A percentile compares a stretch with the other conserved stretches of the same genome.
These are phyloP conservation scores for Codiaeum variegatum DNA, from an alignment of 441 rosid genomes.

Conservation along the genomic window DNA sequence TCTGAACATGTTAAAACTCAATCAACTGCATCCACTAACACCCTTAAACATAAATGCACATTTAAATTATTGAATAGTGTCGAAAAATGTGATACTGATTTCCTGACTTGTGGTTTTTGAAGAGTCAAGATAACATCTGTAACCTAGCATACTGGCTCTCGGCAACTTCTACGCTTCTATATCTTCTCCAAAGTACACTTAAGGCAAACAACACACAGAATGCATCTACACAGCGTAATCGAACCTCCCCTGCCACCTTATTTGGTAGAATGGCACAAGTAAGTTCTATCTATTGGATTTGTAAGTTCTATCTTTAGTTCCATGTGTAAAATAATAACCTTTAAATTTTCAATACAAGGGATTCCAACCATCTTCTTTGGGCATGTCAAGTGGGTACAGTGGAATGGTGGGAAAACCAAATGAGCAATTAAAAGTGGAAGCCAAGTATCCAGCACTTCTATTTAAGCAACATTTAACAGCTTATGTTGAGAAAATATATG, in stretches of 20 bases:
- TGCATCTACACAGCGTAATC: slow-evolving; percentile 37
- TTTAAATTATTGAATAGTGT: background rate
- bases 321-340: background rate
- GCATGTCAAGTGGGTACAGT: slow-evolving; percentile 44
- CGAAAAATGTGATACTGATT: slow-evolving; percentile 11
- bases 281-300: slow-evolving; percentile 28
- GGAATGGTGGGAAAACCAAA: slow-evolving; percentile 47
- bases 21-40: background rate
- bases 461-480: slow-evolving; percentile 81
- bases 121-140: slow-evolving; percentile 46
- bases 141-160: slow-evolving; percentile 71
- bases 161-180: slow-evolving; percentile 56
- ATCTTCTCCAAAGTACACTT: slow-evolving; percentile 57
- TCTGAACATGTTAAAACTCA: background rate
- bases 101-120: slow-evolving; percentile 13
- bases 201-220: slow-evolving; percentile 45
- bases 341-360: slow-evolving; percentile 37
- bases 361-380: slow-evolving; percentile 40
- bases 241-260: slow-evolving; percentile 40
- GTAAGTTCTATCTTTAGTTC: slow-evolving; percentile 2
- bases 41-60: background rate
- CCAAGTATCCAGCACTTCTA: slow-evolving; percentile 73
- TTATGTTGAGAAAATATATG: slow-evolving; percentile 66
- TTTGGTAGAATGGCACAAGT: slow-evolving; percentile 59
- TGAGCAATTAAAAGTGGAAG: slow-evolving; percentile 53